phyloP scores from a whole-genome alignment of 2,329 filamentous ascomycete genomes.

The Harringtonia lauricola region DNA sequence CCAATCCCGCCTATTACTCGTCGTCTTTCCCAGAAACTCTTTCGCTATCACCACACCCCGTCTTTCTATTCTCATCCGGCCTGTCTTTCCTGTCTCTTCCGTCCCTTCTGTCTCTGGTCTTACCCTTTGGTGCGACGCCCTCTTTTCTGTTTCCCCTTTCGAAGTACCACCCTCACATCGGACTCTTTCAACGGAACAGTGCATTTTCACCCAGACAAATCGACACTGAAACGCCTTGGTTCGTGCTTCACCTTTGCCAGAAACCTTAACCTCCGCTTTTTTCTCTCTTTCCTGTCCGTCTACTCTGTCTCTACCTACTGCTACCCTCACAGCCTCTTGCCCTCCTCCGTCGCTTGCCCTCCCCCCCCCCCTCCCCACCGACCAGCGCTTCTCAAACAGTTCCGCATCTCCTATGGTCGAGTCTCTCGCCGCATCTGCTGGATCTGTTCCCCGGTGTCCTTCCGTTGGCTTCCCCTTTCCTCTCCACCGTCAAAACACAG shows the following conservation, averaged over 20 bases:
- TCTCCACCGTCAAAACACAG: too few species aligned
- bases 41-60: too few species aligned
- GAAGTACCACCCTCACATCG: neutral
- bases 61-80: too few species aligned
- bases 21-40: too few species aligned
- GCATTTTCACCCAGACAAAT: slow-evolving; percentile 1
- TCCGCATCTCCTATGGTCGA: neutral
- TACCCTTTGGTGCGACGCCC: too few species aligned
- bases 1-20: too few species aligned
- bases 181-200: neutral
- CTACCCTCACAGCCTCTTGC: too few species aligned
- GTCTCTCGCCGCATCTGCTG: neutral
- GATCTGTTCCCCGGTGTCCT: too few species aligned
- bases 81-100: too few species aligned
- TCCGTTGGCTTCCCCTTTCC: too few species aligned
- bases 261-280: neutral
- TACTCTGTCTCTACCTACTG: too few species aligned
- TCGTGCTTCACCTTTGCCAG: slow-evolving; percentile 8
- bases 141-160: neutral
- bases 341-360: neutral
- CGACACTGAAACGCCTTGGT: slow-evolving; percentile 11
- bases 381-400: neutral
- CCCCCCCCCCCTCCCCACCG: slow-evolving; percentile 5
- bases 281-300: neutral
- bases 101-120: too few species aligned